Evolutionary conservation across 2,329 filamentous ascomycete genomes (phyloP).

Genomic region (Cordyceps farinosa): DNA sequence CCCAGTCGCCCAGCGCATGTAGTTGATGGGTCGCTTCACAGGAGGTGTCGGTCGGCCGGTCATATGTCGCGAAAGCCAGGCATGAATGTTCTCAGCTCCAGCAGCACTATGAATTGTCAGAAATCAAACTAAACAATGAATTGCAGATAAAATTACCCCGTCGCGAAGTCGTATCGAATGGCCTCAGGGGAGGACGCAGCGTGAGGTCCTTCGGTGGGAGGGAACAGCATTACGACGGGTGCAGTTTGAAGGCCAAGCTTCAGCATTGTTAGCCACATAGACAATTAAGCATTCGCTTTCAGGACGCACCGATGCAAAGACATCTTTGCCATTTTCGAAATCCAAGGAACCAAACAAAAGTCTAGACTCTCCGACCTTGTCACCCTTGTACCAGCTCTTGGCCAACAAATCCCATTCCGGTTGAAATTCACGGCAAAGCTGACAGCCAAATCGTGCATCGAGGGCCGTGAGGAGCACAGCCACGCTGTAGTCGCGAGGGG

Average conservation of each 20-base stretch:
- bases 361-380: constrained; percentile 68
- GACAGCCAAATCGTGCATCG: constrained; percentile 78
- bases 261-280: background rate
- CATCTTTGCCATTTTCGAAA: constrained; percentile 77
- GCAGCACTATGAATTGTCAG: constrained; percentile 52
- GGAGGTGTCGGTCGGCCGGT: constrained; percentile 72
- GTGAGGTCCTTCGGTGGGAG: constrained; percentile 76
- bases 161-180: constrained; percentile 78
- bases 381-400: constrained; percentile 82
- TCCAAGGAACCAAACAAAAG: constrained; percentile 82
- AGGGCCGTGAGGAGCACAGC: constrained; percentile 83
- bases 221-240: constrained; percentile 83
- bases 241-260: constrained; percentile 93
- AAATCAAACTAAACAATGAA: background rate
- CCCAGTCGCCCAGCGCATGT: constrained; percentile 65
- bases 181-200: constrained; percentile 68
- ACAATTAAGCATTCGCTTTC: background rate
- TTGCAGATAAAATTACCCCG: constrained; percentile 55
- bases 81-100: constrained; percentile 71
- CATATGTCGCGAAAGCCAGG: constrained; percentile 75
- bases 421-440: constrained; percentile 85
- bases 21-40: constrained; percentile 86
- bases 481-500: constrained; percentile 79
- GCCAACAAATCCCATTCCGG: constrained; percentile 88
- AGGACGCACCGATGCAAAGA: constrained; percentile 75